A percentile compares a stretch with the other conserved stretches of the same genome.
Evolutionary conservation across 805 yeast genomes (phyloP).

Genomic region (Jamesozyma hellenica): DNA sequence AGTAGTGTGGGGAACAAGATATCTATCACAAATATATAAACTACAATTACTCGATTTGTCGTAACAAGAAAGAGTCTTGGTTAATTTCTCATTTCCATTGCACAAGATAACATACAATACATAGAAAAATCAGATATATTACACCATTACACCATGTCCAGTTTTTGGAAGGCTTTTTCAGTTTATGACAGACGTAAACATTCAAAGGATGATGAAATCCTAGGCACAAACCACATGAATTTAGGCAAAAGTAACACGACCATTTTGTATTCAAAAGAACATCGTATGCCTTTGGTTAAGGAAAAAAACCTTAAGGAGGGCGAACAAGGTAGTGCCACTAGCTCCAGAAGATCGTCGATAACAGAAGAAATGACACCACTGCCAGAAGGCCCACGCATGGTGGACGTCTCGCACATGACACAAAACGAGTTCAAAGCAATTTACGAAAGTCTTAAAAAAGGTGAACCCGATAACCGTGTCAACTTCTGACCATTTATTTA

Average conservation of each 20-base stretch:
- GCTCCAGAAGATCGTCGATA: conserved; percentile 2
- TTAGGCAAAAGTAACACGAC: conserved; percentile 14
- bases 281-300: conserved; percentile 6
- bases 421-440: conserved; percentile 17
- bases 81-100: no score
- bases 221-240: conserved; percentile 16
- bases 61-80: no score
- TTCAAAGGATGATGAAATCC: conserved; percentile 12
- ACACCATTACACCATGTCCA: neutral
- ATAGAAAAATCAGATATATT: no score
- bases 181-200: conserved; percentile 28
- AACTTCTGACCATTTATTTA: conserved; percentile 8
- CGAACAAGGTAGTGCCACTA: neutral
- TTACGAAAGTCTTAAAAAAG: conserved; percentile 15
- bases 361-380: no score
- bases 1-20: no score
- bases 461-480: conserved; percentile 23
- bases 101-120: neutral
- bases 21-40: no score
- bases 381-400: conserved; percentile 6
- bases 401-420: conserved; percentile 15
- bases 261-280: conserved; percentile 17
- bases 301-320: neutral
- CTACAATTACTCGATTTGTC: no score
- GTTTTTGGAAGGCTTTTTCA: conserved; percentile 26